Conservation (phyloP, 2,329 filamentous ascomycete genomes). For the Fusarium sp. region DNA sequence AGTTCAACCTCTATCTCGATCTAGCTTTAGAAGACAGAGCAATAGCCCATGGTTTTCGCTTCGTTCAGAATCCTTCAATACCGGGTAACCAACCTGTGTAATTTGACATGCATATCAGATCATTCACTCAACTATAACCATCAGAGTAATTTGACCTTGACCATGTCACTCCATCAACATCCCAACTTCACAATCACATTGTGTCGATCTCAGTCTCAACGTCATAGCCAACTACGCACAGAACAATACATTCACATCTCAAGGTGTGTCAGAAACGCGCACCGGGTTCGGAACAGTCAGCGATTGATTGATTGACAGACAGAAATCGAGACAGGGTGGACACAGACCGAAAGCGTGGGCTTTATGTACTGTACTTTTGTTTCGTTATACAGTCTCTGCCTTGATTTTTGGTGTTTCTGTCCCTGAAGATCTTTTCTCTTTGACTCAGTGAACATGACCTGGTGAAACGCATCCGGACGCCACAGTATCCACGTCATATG, state of each 20-base stretch:
- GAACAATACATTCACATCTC: slow-evolving; percentile 2
- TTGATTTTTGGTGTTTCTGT: slow-evolving; percentile 31
- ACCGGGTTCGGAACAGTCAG: slow-evolving; percentile 1
- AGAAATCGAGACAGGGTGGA: slow-evolving; percentile 7
- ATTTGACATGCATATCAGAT: slow-evolving; percentile 9
- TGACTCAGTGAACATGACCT: slow-evolving; percentile 4
- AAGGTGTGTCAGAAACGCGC: neutral
- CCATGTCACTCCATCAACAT: neutral
- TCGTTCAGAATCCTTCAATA: neutral
- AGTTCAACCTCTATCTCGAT: neutral
- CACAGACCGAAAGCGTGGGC: slow-evolving; percentile 7
- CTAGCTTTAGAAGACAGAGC: neutral
- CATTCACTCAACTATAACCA: neutral
- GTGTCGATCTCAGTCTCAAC: slow-evolving; percentile 7
- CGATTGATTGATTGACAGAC: slow-evolving; percentile 10
- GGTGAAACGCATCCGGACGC: slow-evolving; percentile 41
- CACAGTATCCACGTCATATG: slow-evolving; percentile 42
- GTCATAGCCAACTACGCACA: slow-evolving; percentile 7
- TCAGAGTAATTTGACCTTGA: neutral
- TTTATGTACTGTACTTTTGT: neutral
- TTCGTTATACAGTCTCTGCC: slow-evolving; percentile 7
- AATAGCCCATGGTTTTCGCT: neutral
- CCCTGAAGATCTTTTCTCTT: slow-evolving; percentile 41
- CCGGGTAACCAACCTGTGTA: neutral
- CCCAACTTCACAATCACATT: neutral